Conservation (phyloP, 2,329 filamentous ascomycete genomes). For the Fusarium sp. region DNA sequence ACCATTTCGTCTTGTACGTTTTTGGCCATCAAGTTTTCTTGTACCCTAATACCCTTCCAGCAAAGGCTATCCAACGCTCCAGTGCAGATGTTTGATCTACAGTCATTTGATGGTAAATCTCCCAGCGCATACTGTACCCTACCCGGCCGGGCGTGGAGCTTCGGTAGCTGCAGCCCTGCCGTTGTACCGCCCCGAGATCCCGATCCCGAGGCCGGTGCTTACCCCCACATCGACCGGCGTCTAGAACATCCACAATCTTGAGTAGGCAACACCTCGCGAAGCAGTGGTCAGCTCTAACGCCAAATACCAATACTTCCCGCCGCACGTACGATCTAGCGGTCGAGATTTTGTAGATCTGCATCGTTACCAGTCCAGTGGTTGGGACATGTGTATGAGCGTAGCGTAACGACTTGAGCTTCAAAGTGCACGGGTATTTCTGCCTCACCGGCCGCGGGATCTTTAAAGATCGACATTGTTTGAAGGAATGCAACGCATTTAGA, state of each 20-base stretch:
- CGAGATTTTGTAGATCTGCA: neutral
- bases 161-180: constrained; percentile 27
- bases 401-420: neutral
- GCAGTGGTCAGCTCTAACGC: neutral
- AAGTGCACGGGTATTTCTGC: neutral
- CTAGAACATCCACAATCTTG: constrained; percentile 8
- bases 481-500: constrained; percentile 10
- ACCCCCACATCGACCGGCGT: constrained; percentile 8
- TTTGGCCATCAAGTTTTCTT: neutral
- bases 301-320: neutral
- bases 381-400: neutral
- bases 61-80: neutral
- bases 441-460: neutral
- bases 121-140: neutral
- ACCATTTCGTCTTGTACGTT: neutral
- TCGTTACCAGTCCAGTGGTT: neutral
- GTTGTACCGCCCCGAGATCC: constrained; percentile 16
- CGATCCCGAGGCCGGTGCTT: constrained; percentile 5
- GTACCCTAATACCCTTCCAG: neutral
- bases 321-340: neutral
- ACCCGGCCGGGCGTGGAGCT: constrained; percentile 1
- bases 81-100: neutral
- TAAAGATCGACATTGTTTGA: neutral
- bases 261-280: neutral
- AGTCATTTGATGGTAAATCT: neutral